Base-by-base conservation (phyloP, 306 rosid species). In the Castanea sativa region DNA sequence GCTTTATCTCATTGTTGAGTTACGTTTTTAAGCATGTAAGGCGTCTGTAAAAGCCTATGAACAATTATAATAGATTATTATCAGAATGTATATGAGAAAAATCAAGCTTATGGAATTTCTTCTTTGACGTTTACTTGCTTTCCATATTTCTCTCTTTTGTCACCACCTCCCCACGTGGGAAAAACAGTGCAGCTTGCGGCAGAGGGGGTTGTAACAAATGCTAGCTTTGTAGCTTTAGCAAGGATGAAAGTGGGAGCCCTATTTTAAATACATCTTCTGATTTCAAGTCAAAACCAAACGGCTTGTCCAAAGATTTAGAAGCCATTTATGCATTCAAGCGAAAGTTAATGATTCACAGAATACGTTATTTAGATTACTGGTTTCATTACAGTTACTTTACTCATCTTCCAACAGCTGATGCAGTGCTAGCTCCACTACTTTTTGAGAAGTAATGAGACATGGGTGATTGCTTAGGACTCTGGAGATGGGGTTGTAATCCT, bases 271-370 rank as follows among this genome's bases (percentile, higher is more conserved):
- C 87, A 45, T 77, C 92, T 78, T 61, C 86, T 76, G 93, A 94
- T 79, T 83, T 21, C 78, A 89, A 86, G 79, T 73, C 92, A 51
- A 94, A 91, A 79, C 80, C 90, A 69, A 82, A 9, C 58, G 83
- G 84, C 3, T 81, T 92, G 78, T 75, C 83, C 80, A 76, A 88
- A 82, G 97, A 94, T 83, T 82, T 94, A 84, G 97, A 94, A 86
- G 92, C 93, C 75, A 92, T 94, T 84, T 94, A 92, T 91, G 88
- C 97, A 71, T 88, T 97, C 78, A 88, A 87, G 82, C 91, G 89
- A 91, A 74, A 83, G 18, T 51, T 23, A 52, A 45, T 25, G 20
- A 60, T 59, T 38, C 35, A 8, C 32, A 2, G 35, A 21, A 55
- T 0, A 45, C 15, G 43, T 38, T 0, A 38, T 7, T 27, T 25